These are phyloP conservation scores for Monosporascus ibericus DNA, from an alignment of 2,329 filamentous ascomycete genomes.

Conservation along the genomic window DNA sequence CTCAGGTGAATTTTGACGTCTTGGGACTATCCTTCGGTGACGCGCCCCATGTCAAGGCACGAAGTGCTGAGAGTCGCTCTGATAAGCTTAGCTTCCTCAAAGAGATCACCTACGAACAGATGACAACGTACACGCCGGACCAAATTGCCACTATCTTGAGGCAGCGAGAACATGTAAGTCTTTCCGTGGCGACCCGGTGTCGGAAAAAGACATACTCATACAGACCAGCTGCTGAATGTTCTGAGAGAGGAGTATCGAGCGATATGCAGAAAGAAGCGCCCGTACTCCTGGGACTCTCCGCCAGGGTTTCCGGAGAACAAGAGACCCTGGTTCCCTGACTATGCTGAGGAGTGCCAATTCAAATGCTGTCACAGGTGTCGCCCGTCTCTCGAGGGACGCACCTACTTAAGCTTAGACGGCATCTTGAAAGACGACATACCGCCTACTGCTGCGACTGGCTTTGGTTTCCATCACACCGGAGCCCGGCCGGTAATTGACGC, in stretches of 20 bases:
- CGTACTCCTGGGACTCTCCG: slow-evolving; percentile 7
- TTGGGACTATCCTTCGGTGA: slow-evolving; percentile 31
- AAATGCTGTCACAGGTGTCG: slow-evolving; percentile 46
- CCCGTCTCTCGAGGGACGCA: slow-evolving; percentile 34
- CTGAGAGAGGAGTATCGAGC: slow-evolving; percentile 18
- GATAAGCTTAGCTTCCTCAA: slow-evolving; percentile 39
- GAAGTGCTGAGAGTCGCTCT: slow-evolving; percentile 34
- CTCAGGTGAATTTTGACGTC: slow-evolving; percentile 18
- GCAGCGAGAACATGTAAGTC: slow-evolving; percentile 43
- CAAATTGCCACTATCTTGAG: slow-evolving; percentile 42
- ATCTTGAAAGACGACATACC: slow-evolving; percentile 44
- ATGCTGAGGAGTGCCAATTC: slow-evolving; percentile 40
- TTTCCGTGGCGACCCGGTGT: neutral
- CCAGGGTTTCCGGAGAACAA: slow-evolving; percentile 10
- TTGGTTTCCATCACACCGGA: slow-evolving; percentile 41
- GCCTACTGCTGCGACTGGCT: slow-evolving; percentile 43
- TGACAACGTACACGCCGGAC: slow-evolving; percentile 38
- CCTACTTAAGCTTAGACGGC: slow-evolving; percentile 44
- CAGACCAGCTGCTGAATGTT: slow-evolving; percentile 25
- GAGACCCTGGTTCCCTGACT: slow-evolving; percentile 32
- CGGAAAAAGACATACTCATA: slow-evolving; percentile 4
- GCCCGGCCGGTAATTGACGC: slow-evolving; percentile 38
- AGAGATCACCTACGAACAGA: slow-evolving; percentile 36
- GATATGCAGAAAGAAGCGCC: neutral
- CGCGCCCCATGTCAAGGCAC: slow-evolving; percentile 27